Conservation (phyloP, 108 stramenopile species). For the Cylindrotheca closterium region DNA sequence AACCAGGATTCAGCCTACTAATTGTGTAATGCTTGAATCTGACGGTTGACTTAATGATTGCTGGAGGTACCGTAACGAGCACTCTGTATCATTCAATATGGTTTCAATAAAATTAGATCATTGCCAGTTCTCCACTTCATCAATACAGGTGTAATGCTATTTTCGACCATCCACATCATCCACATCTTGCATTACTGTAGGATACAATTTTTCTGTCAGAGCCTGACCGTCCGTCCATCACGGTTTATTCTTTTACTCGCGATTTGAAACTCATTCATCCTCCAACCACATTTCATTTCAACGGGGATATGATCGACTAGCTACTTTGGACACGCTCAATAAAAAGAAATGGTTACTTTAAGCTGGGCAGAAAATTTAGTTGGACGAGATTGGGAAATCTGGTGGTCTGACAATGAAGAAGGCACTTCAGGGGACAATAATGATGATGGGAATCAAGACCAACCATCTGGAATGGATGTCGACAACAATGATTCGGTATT, state of each 20-base stretch:
- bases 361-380: conserved; percentile 68
- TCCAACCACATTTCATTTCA: background rate
- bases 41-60: no score
- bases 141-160: no score
- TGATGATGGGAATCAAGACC: background rate
- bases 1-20: no score
- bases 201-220: background rate
- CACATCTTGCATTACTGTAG: background rate
- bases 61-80: no score
- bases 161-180: background rate
- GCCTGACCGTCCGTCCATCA: background rate
- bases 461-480: background rate
- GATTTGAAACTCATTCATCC: background rate
- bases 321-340: background rate
- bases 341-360: conserved; percentile 5
- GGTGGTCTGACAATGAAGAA: conserved; percentile 48
- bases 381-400: conserved; percentile 82
- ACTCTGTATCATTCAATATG: no score
- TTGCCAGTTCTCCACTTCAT: no score
- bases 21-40: no score
- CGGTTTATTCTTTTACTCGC: background rate
- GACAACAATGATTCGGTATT: background rate
- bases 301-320: background rate
- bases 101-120: no score
- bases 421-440: background rate